Conservation (phyloP, 345 rosid species). For the Eucalyptus albens region DNA sequence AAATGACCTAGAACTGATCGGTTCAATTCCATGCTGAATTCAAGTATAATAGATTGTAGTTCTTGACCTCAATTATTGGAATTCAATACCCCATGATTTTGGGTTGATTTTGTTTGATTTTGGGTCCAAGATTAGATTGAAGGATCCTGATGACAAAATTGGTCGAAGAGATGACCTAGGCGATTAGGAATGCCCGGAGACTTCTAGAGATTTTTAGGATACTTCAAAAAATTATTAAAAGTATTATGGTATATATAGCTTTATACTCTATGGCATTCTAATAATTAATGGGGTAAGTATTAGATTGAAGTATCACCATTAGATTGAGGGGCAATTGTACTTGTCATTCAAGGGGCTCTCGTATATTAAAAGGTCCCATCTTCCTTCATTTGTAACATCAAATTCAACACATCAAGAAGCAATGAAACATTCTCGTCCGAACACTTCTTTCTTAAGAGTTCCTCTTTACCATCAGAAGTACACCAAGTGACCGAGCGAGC, state of each 20-base stretch:
- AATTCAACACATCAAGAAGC: not conserved
- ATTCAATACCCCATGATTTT: no score
- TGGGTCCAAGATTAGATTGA: no score
- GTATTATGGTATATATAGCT: not conserved
- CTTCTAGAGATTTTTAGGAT: not conserved
- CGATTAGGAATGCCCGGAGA: rapidly evolving
- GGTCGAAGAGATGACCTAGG: not conserved
- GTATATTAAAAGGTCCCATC: not conserved
- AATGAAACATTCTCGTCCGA: not conserved
- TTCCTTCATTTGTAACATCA: not conserved
- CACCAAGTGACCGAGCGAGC: no score
- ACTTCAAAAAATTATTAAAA: rapidly evolving
- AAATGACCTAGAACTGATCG: rapidly evolving
- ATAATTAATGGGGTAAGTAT: not conserved
- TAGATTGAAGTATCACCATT: not conserved
- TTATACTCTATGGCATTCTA: not conserved
- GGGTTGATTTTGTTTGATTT: not conserved
- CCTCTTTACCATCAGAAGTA: not conserved
- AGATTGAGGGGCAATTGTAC: not conserved
- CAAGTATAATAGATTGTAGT: not conserved
- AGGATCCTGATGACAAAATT: not conserved
- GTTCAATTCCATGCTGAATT: rapidly evolving
- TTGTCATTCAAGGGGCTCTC: not conserved
- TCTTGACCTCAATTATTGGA: no score
- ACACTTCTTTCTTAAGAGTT: not conserved